Conservation (phyloP, 805 yeast species). For the Candida ovalis region DNA sequence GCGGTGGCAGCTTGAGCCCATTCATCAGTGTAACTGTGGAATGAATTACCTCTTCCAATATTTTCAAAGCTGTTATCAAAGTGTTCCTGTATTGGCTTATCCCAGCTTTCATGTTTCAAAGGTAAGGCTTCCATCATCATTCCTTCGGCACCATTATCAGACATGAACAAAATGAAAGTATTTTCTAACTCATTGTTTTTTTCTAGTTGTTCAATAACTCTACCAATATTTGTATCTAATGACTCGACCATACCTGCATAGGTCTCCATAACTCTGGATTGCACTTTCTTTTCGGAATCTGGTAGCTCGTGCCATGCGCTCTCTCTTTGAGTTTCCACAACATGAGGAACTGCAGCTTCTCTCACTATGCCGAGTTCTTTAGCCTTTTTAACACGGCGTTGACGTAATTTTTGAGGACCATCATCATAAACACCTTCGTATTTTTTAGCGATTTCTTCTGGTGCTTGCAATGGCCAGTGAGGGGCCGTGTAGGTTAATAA, state of each 20-base stretch:
- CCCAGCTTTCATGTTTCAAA: conserved; percentile 28
- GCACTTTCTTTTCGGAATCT: conserved; percentile 33
- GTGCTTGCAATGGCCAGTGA: conserved; percentile 67
- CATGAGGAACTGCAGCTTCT: conserved; percentile 41
- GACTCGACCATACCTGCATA: conserved; percentile 66
- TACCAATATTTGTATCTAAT: conserved; percentile 49
- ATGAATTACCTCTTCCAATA: conserved; percentile 46
- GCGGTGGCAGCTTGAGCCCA: conserved; percentile 66
- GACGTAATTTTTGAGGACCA: conserved; percentile 46
- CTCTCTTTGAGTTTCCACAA: conserved; percentile 38
- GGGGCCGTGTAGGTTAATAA: conserved; percentile 59
- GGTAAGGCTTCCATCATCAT: conserved; percentile 51
- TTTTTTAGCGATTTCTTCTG: conserved; percentile 41
- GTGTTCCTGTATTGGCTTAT: conserved; percentile 28
- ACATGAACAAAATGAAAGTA: conserved; percentile 55
- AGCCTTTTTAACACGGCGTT: conserved; percentile 37
- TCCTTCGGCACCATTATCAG: conserved; percentile 67
- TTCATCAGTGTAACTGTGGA: conserved; percentile 49
- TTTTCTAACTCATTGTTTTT: conserved; percentile 44
- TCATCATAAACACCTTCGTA: conserved; percentile 44
- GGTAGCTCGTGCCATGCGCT: conserved; percentile 42
- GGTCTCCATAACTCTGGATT: conserved; percentile 47
- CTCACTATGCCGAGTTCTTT: conserved; percentile 44
- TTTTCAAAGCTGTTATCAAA: conserved; percentile 43
- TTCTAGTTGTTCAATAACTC: conserved; percentile 41